These are phyloP conservation scores for Ophiostoma perfectum DNA, from an alignment of 2,329 filamentous ascomycete genomes.

Conservation along the genomic window DNA sequence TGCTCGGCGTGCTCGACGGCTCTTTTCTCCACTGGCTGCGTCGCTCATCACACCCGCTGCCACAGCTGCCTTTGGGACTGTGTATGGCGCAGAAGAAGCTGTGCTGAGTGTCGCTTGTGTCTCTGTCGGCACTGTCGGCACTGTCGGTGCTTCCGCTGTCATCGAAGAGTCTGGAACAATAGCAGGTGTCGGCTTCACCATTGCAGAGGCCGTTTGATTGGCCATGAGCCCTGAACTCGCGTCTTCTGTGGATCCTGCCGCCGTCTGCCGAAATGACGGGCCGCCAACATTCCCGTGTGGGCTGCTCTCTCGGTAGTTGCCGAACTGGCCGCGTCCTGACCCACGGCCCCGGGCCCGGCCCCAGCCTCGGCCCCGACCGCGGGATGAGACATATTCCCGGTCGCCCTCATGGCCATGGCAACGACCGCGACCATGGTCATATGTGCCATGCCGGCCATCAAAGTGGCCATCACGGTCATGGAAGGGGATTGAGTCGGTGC, in stretches of 20 bases:
- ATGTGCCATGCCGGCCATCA: background rate
- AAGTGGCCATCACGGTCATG: background rate
- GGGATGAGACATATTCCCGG: background rate
- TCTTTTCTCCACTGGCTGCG: constrained; percentile 14
- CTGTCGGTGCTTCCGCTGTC: too few species aligned
- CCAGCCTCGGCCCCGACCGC: background rate
- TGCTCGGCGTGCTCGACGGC: constrained; percentile 24
- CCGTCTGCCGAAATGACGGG: background rate
- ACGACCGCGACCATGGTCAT: background rate
- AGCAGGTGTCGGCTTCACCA: background rate
- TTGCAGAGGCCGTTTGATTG: background rate
- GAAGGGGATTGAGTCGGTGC: background rate
- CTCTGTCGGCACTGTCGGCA: too few species aligned
- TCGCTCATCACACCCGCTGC: background rate
- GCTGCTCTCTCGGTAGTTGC: background rate
- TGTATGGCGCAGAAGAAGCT: background rate
- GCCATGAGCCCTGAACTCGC: background rate
- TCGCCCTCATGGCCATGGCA: background rate
- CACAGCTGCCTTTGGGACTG: background rate
- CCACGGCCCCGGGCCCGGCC: background rate
- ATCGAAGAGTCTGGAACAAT: background rate
- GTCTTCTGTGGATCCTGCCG: background rate
- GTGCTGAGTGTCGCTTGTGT: background rate
- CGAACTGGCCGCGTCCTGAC: background rate
- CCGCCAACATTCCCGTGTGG: background rate